A percentile compares a stretch with the other conserved stretches of the same genome.
Conservation (phyloP, 1,284 basidiomycete species). For the Ganoderma multipileum region DNA sequence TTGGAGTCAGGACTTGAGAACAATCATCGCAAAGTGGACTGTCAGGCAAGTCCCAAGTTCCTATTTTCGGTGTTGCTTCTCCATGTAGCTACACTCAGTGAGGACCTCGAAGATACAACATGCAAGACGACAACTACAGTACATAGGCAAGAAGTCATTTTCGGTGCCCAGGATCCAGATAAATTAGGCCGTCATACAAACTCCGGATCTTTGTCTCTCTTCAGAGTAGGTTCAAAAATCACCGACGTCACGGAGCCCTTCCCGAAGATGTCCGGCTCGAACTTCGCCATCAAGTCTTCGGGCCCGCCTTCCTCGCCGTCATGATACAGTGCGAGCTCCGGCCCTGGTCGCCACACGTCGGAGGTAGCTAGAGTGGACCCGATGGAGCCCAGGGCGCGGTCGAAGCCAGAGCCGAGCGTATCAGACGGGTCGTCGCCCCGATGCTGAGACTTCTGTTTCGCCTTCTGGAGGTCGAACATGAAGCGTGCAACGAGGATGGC, state of each 20-base stretch:
- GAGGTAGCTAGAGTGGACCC: neutral
- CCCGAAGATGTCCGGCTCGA: neutral
- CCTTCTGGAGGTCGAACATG: conserved; percentile 11
- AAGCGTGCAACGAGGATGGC: conserved; percentile 11
- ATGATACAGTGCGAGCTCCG: neutral
- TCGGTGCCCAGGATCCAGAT: no score
- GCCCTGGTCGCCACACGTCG: neutral
- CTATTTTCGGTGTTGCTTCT: no score
- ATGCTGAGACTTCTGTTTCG: neutral
- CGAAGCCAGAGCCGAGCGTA: neutral
- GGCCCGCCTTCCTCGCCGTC: neutral
- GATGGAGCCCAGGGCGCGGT: neutral
- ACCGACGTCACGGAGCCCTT: neutral
- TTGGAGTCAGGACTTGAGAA: no score
- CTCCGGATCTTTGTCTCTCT: no score
- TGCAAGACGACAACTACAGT: neutral
- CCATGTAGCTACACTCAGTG: no score
- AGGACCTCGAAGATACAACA: neutral
- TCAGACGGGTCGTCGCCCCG: neutral
- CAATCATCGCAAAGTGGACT: no score
- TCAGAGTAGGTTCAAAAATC: neutral
- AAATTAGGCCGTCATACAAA: no score
- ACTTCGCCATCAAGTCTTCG: neutral
- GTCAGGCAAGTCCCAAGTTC: no score
- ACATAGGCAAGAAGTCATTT: no score